Conservation (phyloP, 1,284 basidiomycete species). For the Malassezia restricta region DNA sequence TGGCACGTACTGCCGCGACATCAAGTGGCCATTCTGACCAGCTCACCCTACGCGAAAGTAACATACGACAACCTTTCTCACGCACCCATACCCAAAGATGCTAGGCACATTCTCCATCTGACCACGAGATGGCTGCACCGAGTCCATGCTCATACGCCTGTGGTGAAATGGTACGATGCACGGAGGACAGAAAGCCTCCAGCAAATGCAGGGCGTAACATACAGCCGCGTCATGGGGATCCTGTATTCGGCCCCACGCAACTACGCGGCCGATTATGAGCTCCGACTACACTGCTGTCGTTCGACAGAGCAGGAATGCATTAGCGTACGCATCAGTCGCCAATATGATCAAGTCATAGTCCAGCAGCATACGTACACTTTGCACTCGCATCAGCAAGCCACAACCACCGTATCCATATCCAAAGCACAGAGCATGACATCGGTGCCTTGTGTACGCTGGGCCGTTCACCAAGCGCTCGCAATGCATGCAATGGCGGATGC, state of each 20-base stretch:
- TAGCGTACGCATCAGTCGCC: constrained; percentile 2
- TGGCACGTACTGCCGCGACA: neutral
- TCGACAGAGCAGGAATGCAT: neutral
- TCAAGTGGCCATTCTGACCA: neutral
- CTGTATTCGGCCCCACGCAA: constrained; percentile 2
- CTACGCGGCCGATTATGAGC: neutral
- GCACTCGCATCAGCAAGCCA: neutral
- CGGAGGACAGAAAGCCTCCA: neutral
- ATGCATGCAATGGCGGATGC: neutral
- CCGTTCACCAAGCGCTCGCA: neutral
- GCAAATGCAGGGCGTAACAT: neutral
- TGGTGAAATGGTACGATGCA: constrained; percentile 3
- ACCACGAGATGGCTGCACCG: constrained; percentile 7
- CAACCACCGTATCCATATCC: neutral
- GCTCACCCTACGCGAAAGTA: neutral
- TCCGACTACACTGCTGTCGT: neutral
- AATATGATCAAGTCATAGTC: neutral
- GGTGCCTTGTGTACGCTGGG: neutral
- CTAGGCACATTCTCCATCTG: neutral
- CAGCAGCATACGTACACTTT: neutral
- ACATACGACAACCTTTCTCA: neutral
- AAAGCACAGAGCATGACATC: too few species aligned
- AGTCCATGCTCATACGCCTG: constrained; percentile 10
- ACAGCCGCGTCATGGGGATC: constrained; percentile 1
- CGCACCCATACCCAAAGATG: neutral